A percentile compares a stretch with the other conserved stretches of the same genome.
Conservation (phyloP, 441 rosid genomes). For the Eutrema salsugineum region DNA sequence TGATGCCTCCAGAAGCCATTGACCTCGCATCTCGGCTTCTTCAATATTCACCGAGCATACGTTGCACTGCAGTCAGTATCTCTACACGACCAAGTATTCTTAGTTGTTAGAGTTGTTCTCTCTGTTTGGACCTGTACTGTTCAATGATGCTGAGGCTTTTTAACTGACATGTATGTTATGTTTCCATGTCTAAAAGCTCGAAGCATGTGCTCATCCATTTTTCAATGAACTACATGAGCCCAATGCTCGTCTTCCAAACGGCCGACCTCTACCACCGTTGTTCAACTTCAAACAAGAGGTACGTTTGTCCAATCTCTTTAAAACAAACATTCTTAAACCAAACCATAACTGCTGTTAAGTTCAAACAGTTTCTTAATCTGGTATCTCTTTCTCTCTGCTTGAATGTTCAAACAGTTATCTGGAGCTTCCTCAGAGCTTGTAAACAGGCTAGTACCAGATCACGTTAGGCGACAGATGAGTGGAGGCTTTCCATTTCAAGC, state of each 20-base stretch:
- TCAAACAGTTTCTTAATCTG: neutral
- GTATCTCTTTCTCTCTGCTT: neutral
- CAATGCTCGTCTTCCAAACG: conserved; percentile 58
- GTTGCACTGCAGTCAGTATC: conserved; percentile 63
- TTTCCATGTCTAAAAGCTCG: conserved; percentile 42
- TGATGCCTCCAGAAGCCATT: conserved; percentile 83
- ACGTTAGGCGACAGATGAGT: conserved; percentile 43
- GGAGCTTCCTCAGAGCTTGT: conserved; percentile 63
- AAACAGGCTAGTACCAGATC: conserved; percentile 61
- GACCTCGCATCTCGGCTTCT: conserved; percentile 74
- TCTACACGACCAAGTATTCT: neutral
- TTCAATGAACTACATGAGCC: conserved; percentile 71
- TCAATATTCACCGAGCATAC: conserved; percentile 70
- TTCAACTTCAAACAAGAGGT: conserved; percentile 63
- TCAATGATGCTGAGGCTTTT: neutral
- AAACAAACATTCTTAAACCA: too few relatives aligned
- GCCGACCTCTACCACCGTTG: conserved; percentile 50
- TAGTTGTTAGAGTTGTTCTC: neutral
- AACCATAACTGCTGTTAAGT: neutral
- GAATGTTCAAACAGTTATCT: conserved; percentile 37
- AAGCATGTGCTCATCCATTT: conserved; percentile 67
- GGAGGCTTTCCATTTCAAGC: too few relatives aligned
- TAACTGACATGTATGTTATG: neutral
- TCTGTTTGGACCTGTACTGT: neutral
- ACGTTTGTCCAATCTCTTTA: neutral